These are phyloP conservation scores for Triticum monococcum DNA, from an alignment of 176 grass and related monocot genomes.

Conservation along the genomic window DNA sequence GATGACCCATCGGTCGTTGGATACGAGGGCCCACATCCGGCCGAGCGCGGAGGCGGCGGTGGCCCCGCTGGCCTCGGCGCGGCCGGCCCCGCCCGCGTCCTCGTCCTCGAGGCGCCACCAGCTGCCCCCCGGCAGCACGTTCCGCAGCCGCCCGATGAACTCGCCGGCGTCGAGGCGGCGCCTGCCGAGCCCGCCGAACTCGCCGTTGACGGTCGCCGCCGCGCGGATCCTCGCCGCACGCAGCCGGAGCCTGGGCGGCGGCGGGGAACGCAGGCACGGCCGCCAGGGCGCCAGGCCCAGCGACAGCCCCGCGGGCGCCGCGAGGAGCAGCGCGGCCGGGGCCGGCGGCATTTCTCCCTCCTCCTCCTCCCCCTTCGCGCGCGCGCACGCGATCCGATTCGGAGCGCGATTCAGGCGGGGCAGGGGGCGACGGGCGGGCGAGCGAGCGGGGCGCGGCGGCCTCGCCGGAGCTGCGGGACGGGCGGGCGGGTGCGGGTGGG, in stretches of 20 bases:
- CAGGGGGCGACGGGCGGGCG: no score
- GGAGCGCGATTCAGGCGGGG: not conserved
- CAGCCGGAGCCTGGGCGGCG: not conserved
- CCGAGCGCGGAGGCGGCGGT: slow-evolving; percentile 61
- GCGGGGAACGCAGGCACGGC: not conserved
- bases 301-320: slow-evolving; percentile 21
- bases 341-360: slow-evolving; percentile 6
- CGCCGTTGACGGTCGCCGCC: slow-evolving; percentile 32
- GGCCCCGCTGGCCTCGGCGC: slow-evolving; percentile 52
- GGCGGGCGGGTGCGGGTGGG: no score
- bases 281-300: not conserved
- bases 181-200: slow-evolving; percentile 27
- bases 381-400: not conserved
- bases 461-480: slow-evolving; percentile 25
- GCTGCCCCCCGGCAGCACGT: slow-evolving; percentile 73
- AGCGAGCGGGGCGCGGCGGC: not conserved
- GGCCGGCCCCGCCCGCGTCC: slow-evolving; percentile 31
- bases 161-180: slow-evolving; percentile 38
- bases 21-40: slow-evolving; percentile 85
- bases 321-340: slow-evolving; percentile 19
- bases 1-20: slow-evolving; percentile 64
- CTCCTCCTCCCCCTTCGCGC: not conserved
- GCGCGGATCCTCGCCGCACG: slow-evolving; percentile 28
- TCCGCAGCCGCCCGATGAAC: slow-evolving; percentile 53
- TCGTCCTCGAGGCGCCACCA: slow-evolving; percentile 93